Conservation (phyloP, 2,329 filamentous ascomycete species). For the Falciphora oryzae region DNA sequence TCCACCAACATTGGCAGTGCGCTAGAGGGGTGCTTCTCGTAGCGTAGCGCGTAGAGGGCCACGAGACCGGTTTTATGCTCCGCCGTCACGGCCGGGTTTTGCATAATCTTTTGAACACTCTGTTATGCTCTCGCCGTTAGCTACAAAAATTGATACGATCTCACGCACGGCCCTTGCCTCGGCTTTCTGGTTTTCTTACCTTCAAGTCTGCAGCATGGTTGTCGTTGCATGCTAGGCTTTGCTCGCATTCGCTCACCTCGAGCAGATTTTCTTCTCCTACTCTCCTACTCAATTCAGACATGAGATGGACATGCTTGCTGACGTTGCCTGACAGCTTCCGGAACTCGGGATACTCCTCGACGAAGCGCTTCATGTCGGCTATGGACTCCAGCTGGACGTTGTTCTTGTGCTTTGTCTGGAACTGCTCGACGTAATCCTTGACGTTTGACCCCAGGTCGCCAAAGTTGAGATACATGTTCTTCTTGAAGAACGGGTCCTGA, state of each 20-base stretch:
- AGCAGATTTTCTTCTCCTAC: constrained; percentile 81
- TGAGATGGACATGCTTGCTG: constrained; percentile 95
- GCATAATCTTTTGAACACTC: constrained; percentile 81
- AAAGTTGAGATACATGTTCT: constrained; percentile 99
- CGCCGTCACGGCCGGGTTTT: constrained; percentile 67
- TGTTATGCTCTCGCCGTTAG: constrained; percentile 26
- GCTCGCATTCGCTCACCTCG: constrained; percentile 96
- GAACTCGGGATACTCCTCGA: constrained; percentile 98
- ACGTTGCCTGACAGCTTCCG: constrained; percentile 95
- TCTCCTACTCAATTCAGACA: constrained; percentile 84
- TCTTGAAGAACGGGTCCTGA: constrained; percentile 97
- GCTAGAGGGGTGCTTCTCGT: constrained; percentile 80
- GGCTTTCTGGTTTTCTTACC: constrained; percentile 37
- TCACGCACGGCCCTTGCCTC: no score
- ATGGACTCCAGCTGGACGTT: constrained; percentile 96
- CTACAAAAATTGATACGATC: not conserved
- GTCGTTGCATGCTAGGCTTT: constrained; percentile 94
- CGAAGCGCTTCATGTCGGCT: constrained; percentile 97
- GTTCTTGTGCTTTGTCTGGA: constrained; percentile 95
- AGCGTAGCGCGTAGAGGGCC: constrained; percentile 90
- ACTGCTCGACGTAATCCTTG: constrained; percentile 97
- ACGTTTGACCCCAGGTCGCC: constrained; percentile 93
- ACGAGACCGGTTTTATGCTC: constrained; percentile 87
- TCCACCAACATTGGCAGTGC: constrained; percentile 81
- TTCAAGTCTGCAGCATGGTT: constrained; percentile 90